A percentile compares a stretch with the other conserved stretches of the same genome.
phyloP scores from a whole-genome alignment of 371 early-diverging fungal genomes.

The Mortierella sp. region DNA sequence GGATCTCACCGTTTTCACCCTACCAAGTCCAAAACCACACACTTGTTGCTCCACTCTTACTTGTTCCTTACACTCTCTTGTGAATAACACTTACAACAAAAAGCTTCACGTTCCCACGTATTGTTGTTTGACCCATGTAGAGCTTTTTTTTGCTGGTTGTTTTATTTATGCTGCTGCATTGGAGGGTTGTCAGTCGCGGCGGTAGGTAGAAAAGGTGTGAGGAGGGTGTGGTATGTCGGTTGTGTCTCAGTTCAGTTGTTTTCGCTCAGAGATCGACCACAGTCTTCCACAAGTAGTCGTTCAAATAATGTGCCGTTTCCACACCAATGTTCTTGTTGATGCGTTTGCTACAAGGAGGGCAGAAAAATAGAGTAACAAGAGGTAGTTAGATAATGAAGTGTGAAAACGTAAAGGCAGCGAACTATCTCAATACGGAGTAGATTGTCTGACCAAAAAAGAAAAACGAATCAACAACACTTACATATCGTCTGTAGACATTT shows the following conservation, averaged over 20 bases:
- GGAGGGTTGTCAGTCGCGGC: neutral
- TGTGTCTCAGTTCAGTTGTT: neutral
- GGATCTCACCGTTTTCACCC: neutral
- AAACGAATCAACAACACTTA: slow-evolving; percentile 59
- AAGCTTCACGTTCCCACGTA: no score
- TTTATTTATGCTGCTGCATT: neutral
- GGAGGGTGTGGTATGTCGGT: neutral
- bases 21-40: no score
- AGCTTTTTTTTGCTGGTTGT: neutral
- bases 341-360: slow-evolving; percentile 65
- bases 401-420: neutral
- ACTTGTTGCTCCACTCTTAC: no score
- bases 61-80: no score
- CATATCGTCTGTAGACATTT: slow-evolving; percentile 95
- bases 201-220: neutral
- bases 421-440: neutral
- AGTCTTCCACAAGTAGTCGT: slow-evolving; percentile 91
- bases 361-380: neutral
- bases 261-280: slow-evolving; percentile 44
- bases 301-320: slow-evolving; percentile 89
- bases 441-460: neutral
- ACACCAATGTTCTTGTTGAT: slow-evolving; percentile 95
- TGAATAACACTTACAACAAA: no score
- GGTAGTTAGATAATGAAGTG: neutral
- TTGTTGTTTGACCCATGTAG: neutral